A percentile compares a stretch with the other conserved stretches of the same genome.
phyloP scores from a whole-genome alignment of 192 early-diverging fungal species.

The Mortierella antarctica region DNA sequence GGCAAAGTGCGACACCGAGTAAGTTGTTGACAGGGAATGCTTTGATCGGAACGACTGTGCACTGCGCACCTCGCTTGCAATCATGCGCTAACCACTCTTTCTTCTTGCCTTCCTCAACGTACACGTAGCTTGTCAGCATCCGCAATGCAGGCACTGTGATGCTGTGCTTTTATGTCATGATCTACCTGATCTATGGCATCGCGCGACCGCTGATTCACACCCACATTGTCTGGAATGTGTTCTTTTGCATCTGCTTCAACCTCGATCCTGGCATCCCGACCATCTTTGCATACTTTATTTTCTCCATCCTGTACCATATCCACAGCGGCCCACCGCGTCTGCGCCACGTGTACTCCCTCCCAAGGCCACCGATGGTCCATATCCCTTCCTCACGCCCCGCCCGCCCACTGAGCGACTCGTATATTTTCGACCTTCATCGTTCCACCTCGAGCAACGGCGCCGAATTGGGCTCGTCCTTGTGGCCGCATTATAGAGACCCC shows the following conservation, averaged over 20 bases:
- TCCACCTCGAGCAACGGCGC: neutral
- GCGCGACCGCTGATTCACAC: constrained; percentile 36
- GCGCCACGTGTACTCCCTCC: constrained; percentile 15
- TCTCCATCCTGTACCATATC: constrained; percentile 40
- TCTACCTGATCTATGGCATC: constrained; percentile 40
- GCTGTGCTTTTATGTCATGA: constrained; percentile 45
- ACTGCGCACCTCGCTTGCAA: neutral
- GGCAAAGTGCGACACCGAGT: constrained; percentile 37
- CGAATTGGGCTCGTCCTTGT: neutral
- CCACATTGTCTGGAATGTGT: constrained; percentile 37
- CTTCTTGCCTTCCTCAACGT: neutral
- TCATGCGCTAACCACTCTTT: neutral
- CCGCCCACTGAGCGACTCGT: constrained; percentile 29
- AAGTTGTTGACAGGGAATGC: neutral
- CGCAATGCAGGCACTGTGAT: constrained; percentile 45
- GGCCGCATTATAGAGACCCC: constrained; percentile 5
- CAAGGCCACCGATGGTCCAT: constrained; percentile 21
- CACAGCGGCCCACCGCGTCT: constrained; percentile 15
- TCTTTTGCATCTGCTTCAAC: constrained; percentile 46
- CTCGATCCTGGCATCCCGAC: constrained; percentile 49
- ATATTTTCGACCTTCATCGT: constrained; percentile 29
- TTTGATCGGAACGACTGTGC: neutral
- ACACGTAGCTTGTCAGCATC: constrained; percentile 42
- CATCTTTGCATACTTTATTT: constrained; percentile 49
- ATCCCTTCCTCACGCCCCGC: constrained; percentile 18